Evolutionary conservation across 176 grass and related monocot species (phyloP), one percentile per base, ranked within the genome.

Genomic region (Aegilops umbellulata): DNA sequence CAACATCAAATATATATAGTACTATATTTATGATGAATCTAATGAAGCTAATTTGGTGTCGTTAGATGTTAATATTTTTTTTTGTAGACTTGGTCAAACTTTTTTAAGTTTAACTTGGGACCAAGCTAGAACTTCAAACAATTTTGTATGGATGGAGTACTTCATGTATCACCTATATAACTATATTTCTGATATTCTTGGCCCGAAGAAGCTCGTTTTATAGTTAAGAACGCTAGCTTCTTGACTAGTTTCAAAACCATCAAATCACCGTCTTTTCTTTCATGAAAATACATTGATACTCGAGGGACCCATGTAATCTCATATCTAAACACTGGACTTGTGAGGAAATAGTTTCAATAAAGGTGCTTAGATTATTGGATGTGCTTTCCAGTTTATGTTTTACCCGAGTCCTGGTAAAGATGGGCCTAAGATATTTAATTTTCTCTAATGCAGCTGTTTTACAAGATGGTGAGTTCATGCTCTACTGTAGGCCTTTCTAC

Each of bases 401-500:
- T 24, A 71, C 55, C 66, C 71, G 24, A 84, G 31, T 67, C 63
- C 26, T 86, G 78, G 87, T 51, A 53, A 24, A 34, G 51, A 69
- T 82, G 34, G 23, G 6, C 74, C 72, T 83, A 84, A 89, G 4
- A 17, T 88, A 46, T 81, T 83, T 86, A n/a, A 26, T 80, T 73
- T 81, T 78, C n/a, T 73, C 74, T 46, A 66, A 61, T 88, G 78
- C 83, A 98, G 93, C 79, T 98, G 51, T 95, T 94, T 67, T 95
- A 93, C 86, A 94, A 93, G 85, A 94, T 89, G 53, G 39, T 89
- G 84, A 79, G 76, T 69, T 90, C 89, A 71, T 68, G 81, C 75
- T 89, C 91, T 65, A 84, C 82, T 76, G 65, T 98, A 47, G 85
- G 88, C 32, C 69, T 81, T 86, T 86, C 82, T 89, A 98, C 95